Evolutionary conservation across 805 yeast genomes (phyloP).

Genomic region (Candida parachauliodes): DNA sequence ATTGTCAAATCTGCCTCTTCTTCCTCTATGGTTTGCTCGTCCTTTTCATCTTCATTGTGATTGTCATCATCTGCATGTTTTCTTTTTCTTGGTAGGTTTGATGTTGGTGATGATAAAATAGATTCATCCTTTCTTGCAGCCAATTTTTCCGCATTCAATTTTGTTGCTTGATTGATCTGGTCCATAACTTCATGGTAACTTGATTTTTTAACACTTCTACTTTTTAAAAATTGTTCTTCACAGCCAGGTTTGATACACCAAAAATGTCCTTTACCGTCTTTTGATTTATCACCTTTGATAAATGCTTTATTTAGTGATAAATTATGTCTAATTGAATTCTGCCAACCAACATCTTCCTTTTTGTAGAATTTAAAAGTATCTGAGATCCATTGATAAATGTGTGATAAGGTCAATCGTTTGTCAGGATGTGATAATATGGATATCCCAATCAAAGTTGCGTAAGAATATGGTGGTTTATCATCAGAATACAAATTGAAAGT

Average conservation of each 20-base stretch:
- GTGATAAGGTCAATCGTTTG: conserved; percentile 44
- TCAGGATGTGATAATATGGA: conserved; percentile 79
- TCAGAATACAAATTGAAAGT: conserved; percentile 47
- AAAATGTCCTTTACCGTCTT: conserved; percentile 87
- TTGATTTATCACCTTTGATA: conserved; percentile 83
- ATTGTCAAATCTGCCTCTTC: conserved; percentile 17
- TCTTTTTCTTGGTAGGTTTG: conserved; percentile 2
- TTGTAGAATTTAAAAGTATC: conserved; percentile 80
- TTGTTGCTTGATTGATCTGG: conserved; percentile 23
- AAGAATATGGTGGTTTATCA: conserved; percentile 87
- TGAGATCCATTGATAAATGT: conserved; percentile 90
- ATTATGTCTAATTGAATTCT: conserved; percentile 93
- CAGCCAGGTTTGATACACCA: conserved; percentile 87
- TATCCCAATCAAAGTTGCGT: conserved; percentile 91
- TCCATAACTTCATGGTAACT: conserved; percentile 43
- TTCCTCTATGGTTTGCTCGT: conserved; percentile 16
- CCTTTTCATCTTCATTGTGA: conserved; percentile 17
- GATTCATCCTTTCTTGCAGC: conserved; percentile 8
- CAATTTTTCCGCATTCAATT: conserved; percentile 9
- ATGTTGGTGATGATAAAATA: conserved; percentile 31
- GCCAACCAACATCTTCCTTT: conserved; percentile 92
- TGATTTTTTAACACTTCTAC: conserved; percentile 46
- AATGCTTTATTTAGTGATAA: conserved; percentile 91
- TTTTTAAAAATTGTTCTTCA: conserved; percentile 75
- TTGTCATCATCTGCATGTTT: conserved; percentile 8